These are phyloP conservation scores for Limonomyces culmigenus DNA, from an alignment of 1,284 basidiomycete genomes.

Conservation along the genomic window DNA sequence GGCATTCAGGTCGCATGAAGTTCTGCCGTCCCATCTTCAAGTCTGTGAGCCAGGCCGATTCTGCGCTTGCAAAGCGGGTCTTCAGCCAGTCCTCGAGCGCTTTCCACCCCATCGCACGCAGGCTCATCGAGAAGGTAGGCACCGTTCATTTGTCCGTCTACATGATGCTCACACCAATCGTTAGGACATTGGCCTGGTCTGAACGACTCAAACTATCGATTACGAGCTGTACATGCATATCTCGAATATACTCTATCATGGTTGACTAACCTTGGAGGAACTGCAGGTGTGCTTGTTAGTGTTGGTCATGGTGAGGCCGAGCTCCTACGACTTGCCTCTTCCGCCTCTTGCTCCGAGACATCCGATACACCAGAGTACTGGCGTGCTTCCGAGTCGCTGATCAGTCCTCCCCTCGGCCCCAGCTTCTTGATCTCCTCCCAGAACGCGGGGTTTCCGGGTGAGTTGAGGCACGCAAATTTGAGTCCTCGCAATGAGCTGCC, in stretches of 20 bases:
- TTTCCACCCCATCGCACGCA: slow-evolving; percentile 68
- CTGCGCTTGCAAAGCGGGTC: slow-evolving; percentile 38
- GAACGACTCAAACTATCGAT: too few relatives aligned
- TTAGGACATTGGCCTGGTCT: too few relatives aligned
- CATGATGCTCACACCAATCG: too few relatives aligned
- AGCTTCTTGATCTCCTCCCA: slow-evolving; percentile 38
- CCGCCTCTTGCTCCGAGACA: slow-evolving; percentile 32
- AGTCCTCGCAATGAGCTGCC: slow-evolving; percentile 40
- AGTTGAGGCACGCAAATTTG: slow-evolving; percentile 31
- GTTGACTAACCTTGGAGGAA: too few relatives aligned
- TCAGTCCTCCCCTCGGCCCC: slow-evolving; percentile 39
- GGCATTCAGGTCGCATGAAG: slow-evolving; percentile 73
- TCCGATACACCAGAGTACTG: slow-evolving; percentile 34
- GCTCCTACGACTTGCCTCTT: too few relatives aligned
- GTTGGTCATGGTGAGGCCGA: too few relatives aligned
- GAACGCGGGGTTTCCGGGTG: slow-evolving; percentile 43
- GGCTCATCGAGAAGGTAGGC: slow-evolving; percentile 57
- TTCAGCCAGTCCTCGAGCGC: slow-evolving; percentile 33
- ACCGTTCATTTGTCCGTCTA: too few relatives aligned
- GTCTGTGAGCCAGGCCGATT: slow-evolving; percentile 37
- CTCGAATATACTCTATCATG: too few relatives aligned
- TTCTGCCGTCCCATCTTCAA: slow-evolving; percentile 60
- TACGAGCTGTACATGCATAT: too few relatives aligned
- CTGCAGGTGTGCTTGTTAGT: too few relatives aligned
- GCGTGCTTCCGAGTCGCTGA: slow-evolving; percentile 43